Evolutionary conservation across 257 asterid genomes (phyloP).

Genomic region (Solanum etuberosum): DNA sequence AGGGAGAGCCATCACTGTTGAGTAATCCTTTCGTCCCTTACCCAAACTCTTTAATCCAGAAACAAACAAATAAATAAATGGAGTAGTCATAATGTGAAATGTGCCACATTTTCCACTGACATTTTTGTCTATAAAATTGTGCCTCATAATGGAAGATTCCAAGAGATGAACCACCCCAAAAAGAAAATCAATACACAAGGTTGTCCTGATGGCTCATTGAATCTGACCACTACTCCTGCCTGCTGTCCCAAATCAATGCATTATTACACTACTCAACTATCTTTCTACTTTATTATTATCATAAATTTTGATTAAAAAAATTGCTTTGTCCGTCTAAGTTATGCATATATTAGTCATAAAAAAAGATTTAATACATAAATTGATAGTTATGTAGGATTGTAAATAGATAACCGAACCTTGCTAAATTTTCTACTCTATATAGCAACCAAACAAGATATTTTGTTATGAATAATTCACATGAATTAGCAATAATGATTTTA

Average conservation of each 20-base stretch:
- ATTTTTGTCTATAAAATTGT: neutral
- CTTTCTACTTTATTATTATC: neutral
- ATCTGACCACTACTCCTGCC: neutral
- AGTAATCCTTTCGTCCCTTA: neutral
- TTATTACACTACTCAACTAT: neutral
- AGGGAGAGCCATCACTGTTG: neutral
- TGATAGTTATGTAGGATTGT: too few species aligned
- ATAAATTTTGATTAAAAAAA: too few species aligned
- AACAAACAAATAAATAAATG: neutral
- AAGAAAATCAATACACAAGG: neutral
- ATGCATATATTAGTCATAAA: too few species aligned
- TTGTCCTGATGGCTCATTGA: slow-evolving; percentile 1
- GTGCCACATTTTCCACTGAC: neutral
- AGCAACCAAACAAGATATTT: neutral
- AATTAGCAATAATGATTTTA: neutral
- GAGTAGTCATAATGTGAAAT: neutral
- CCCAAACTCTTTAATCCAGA: neutral
- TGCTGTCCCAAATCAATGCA: neutral
- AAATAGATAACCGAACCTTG: too few species aligned
- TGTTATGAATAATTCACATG: neutral
- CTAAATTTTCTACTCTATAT: too few species aligned
- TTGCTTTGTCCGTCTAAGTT: too few species aligned
- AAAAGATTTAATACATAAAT: too few species aligned
- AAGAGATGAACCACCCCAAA: neutral
- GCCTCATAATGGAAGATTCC: slow-evolving; percentile 13